phyloP scores from a whole-genome alignment of 495 filamentous ascomycete genomes.

The Apiosordaria backusii region DNA sequence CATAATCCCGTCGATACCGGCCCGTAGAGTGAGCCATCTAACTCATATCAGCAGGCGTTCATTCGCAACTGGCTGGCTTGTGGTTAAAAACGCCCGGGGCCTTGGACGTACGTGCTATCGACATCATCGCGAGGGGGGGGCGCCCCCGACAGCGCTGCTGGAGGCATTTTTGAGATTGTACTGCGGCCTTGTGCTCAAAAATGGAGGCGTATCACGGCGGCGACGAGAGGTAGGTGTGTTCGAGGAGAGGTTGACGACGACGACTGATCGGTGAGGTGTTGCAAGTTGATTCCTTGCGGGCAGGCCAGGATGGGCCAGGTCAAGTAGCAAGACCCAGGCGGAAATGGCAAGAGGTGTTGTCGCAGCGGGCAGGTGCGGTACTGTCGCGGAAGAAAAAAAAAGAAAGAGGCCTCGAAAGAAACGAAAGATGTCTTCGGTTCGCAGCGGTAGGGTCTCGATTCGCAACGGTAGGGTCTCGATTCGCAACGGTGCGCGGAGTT shows the following conservation, averaged over 20 bases:
- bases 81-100: not conserved
- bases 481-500: not conserved
- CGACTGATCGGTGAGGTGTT: not conserved
- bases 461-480: not conserved
- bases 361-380: not conserved
- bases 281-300: not conserved
- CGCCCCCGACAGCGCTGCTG: conserved; percentile 33
- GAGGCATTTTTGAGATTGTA: conserved; percentile 23
- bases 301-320: not conserved
- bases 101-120: conserved; percentile 66
- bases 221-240: too few relatives aligned
- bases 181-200: not conserved
- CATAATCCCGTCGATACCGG: conserved; percentile 90
- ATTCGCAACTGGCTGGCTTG: not conserved
- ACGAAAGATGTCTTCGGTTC: not conserved
- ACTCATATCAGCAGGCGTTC: conserved; percentile 23
- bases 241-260: not conserved
- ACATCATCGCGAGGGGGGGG: conserved; percentile 79
- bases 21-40: conserved; percentile 87
- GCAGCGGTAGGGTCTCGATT: not conserved
- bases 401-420: not conserved
- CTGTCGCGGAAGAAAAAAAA: too few relatives aligned
- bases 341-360: not conserved
- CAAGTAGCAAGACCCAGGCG: not conserved
- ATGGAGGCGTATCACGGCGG: not conserved